Evolutionary conservation across 163 green algal species (phyloP).

Genomic region (Chlamydomonas reinhardtii): DNA sequence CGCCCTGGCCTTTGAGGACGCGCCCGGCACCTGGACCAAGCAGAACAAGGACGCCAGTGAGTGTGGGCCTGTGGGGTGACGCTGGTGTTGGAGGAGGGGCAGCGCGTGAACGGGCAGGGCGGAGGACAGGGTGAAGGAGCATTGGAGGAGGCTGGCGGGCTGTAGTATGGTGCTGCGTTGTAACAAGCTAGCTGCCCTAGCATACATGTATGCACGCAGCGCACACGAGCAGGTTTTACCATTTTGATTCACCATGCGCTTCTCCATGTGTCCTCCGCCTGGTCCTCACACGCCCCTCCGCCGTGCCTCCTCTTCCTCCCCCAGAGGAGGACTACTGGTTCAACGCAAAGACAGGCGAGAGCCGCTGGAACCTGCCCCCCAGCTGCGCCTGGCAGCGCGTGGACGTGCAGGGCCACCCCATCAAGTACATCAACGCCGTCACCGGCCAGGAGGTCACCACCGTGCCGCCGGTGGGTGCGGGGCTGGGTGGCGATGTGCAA

Average conservation of each 20-base stretch:
- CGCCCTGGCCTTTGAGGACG: constrained; percentile 59
- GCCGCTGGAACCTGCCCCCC: constrained; percentile 59
- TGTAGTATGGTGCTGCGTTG: too few relatives aligned
- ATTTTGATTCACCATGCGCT: too few relatives aligned
- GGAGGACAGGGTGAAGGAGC: too few relatives aligned
- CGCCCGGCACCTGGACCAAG: constrained; percentile 54
- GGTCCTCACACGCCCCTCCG: too few relatives aligned
- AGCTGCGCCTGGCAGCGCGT: constrained; percentile 59
- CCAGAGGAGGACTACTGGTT: constrained; percentile 57
- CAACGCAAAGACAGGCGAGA: constrained; percentile 55
- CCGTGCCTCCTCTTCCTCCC: too few relatives aligned
- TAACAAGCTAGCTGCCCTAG: too few relatives aligned
- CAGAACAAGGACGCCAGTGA: constrained; percentile 44
- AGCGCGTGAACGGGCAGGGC: not conserved
- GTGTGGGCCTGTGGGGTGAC: not conserved
- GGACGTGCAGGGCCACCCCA: constrained; percentile 50
- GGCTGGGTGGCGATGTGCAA: not conserved
- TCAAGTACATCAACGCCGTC: constrained; percentile 53
- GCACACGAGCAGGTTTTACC: too few relatives aligned
- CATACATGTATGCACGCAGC: too few relatives aligned
- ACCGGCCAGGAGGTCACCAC: constrained; percentile 43
- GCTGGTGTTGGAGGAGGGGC: not conserved
- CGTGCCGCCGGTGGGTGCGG: constrained; percentile 19
- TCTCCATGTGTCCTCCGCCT: too few relatives aligned
- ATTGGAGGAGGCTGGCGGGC: too few relatives aligned